A percentile compares a stretch with the other conserved stretches of the same genome.
These are phyloP conservation scores for Sanghuangporus weigelae DNA, from an alignment of 1,284 basidiomycete genomes.

Conservation along the genomic window DNA sequence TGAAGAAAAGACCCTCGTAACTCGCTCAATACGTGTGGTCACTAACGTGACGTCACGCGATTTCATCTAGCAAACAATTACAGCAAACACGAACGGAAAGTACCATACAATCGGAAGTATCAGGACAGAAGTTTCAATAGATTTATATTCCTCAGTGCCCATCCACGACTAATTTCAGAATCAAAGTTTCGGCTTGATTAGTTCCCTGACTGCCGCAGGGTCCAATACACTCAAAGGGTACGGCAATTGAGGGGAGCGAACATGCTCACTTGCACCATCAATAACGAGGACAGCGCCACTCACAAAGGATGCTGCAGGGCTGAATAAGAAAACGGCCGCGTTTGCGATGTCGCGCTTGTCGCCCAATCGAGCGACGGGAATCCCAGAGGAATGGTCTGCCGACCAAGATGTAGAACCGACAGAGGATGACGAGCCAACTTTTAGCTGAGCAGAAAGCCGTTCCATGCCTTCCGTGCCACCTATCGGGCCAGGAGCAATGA, in stretches of 20 bases:
- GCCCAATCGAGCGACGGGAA: constrained; percentile 65
- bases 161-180: not conserved
- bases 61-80: too few relatives aligned
- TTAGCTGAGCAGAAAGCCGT: constrained; percentile 49
- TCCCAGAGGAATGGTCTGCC: constrained; percentile 15
- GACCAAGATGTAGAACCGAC: not conserved
- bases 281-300: constrained; percentile 70
- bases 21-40: constrained; percentile 17
- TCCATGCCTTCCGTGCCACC: constrained; percentile 81
- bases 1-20: too few relatives aligned
- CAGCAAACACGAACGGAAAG: too few relatives aligned
- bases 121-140: too few relatives aligned
- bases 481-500: constrained; percentile 88
- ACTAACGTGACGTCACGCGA: constrained; percentile 21
- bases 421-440: constrained; percentile 16
- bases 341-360: constrained; percentile 74
- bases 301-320: constrained; percentile 78
- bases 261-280: constrained; percentile 61
- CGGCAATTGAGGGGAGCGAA: constrained; percentile 46
- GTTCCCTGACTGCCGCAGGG: constrained; percentile 36
- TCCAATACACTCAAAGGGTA: constrained; percentile 67
- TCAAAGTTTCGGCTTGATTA: constrained; percentile 39
- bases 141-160: too few relatives aligned
- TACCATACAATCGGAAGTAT: not conserved
- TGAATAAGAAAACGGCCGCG: constrained; percentile 83